Evolutionary conservation across 2,329 filamentous ascomycete genomes (phyloP).

Genomic region (Xylaria sp.): DNA sequence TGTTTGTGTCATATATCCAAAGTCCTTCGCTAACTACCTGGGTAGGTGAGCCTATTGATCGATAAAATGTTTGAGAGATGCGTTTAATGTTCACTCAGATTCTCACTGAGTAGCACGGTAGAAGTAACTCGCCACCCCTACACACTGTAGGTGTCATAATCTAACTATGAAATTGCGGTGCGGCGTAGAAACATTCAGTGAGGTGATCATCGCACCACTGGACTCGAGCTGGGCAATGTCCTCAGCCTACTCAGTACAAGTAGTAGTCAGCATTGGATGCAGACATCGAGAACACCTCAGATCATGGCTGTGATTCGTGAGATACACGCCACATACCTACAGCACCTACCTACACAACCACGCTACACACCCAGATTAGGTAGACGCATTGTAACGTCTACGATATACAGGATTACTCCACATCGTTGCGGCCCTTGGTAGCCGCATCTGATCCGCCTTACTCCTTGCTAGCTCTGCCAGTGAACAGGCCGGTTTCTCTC

Average conservation of each 20-base stretch:
- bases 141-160: neutral
- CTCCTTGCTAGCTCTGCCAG: neutral
- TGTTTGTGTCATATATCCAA: neutral
- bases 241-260: neutral
- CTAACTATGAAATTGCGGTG: neutral
- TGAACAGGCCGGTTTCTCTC: no score
- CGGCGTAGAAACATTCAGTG: neutral
- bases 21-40: no score
- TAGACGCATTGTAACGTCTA: neutral
- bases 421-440: neutral
- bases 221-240: slow-evolving; percentile 12
- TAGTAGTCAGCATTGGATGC: slow-evolving; percentile 26
- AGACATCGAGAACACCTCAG: slow-evolving; percentile 16
- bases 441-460: slow-evolving; percentile 2
- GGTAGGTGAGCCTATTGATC: no score
- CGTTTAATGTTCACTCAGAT: no score
- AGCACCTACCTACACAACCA: no score
- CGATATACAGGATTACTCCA: neutral
- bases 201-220: slow-evolving; percentile 2
- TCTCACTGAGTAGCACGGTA: no score
- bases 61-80: no score
- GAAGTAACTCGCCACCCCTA: neutral
- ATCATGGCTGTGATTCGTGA: slow-evolving; percentile 12
- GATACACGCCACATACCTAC: slow-evolving; percentile 12
- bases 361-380: neutral